A percentile compares a stretch with the other conserved stretches of the same genome.
These are phyloP conservation scores for Hemileccinum rubropunctum DNA, from an alignment of 768 basidiomycete species.

Conservation along the genomic window DNA sequence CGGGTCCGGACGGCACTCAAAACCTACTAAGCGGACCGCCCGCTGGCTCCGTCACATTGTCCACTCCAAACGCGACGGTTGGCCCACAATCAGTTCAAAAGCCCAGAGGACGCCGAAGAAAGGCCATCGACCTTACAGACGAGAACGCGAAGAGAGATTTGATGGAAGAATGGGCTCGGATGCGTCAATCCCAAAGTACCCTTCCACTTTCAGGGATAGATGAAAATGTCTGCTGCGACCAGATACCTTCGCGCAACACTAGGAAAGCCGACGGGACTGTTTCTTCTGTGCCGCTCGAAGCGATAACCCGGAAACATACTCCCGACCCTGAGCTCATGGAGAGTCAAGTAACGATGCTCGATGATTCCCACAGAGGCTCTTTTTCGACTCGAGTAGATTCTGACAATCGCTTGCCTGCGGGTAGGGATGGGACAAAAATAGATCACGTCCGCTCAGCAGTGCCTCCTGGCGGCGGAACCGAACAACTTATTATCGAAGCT, in stretches of 20 bases:
- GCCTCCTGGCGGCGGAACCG: neutral
- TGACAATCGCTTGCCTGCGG: neutral
- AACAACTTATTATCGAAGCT: neutral
- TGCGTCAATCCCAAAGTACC: constrained; percentile 28
- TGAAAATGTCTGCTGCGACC: neutral
- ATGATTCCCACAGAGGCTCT: neutral
- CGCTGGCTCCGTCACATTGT: neutral
- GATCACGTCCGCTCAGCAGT: neutral
- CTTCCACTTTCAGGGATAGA: constrained; percentile 13
- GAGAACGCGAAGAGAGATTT: constrained; percentile 21
- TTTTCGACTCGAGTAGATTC: neutral
- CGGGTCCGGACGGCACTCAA: constrained; percentile 16
- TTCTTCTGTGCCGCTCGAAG: neutral
- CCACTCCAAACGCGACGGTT: neutral
- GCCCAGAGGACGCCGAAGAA: constrained; percentile 16
- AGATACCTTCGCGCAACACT: neutral
- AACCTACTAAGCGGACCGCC: constrained; percentile 9
- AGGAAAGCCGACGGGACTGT: neutral
- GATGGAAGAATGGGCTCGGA: constrained; percentile 31
- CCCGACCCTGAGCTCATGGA: neutral
- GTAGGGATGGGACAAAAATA: neutral
- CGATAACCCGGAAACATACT: neutral
- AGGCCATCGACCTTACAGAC: constrained; percentile 15
- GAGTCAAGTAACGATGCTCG: neutral
- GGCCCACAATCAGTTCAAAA: constrained; percentile 6